phyloP scores from a whole-genome alignment of 192 early-diverging fungal genomes.

The Oehlia diaphana region DNA sequence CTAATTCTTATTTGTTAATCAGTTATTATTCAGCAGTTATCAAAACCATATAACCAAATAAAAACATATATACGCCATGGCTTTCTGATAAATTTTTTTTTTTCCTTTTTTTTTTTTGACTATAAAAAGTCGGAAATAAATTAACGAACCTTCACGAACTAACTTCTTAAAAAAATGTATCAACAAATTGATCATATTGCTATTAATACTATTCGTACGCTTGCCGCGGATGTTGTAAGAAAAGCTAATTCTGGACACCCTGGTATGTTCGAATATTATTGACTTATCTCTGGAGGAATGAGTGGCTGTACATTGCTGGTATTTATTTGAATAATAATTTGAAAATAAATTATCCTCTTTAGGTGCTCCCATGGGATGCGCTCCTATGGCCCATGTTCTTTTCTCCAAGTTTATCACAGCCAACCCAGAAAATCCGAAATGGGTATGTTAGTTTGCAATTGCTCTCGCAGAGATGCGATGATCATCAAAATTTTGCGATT shows the following conservation, averaged over 20 bases:
- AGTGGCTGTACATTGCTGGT: too few relatives aligned
- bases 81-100: neutral
- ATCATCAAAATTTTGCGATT: neutral
- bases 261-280: slow-evolving; percentile 42
- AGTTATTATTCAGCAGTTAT: neutral
- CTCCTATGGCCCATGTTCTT: slow-evolving; percentile 88
- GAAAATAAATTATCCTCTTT: neutral
- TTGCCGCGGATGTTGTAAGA: slow-evolving; percentile 87
- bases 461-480: too few relatives aligned
- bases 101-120: neutral
- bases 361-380: slow-evolving; percentile 97
- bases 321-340: neutral
- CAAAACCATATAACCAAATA: neutral
- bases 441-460: slow-evolving; percentile 54
- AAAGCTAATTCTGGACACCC: slow-evolving; percentile 94
- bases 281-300: neutral
- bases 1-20: neutral
- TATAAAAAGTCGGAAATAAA: neutral
- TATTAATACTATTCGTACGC: slow-evolving; percentile 88
- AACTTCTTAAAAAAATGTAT: neutral
- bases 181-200: slow-evolving; percentile 49
- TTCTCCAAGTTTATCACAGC: slow-evolving; percentile 82
- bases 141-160: neutral
- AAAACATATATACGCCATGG: neutral
- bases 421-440: slow-evolving; percentile 87